Base-by-base conservation (phyloP, 768 basidiomycete species). In the Rhodotorula taiwanensis region DNA sequence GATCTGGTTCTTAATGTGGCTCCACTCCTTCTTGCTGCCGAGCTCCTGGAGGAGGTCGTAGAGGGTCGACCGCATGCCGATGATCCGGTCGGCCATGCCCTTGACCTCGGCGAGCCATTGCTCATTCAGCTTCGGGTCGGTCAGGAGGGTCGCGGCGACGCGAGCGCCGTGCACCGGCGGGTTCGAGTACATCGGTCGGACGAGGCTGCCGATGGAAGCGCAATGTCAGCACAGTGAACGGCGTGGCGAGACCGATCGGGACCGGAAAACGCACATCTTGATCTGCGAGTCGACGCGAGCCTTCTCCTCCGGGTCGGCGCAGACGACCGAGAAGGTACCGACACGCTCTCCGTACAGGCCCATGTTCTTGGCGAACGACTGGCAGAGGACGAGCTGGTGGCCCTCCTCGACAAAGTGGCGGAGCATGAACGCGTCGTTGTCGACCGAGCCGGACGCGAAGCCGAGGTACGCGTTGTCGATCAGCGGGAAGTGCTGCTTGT, bases 401-500 rank as follows among this genome's bases (percentile, higher is more conserved):
- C 94, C 93, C 77, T 95, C 81, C 28, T 84, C 80, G 65, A 97
- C 88, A 76, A 99, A 98, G 79, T 95, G 84, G 70, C 95, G 87
- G 65, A 95, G 84, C 31, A 93, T 91, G 76, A 90, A 93, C 20
- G 95, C 95, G 74, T 99, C 95, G 57, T 84, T 84, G 69, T 85
- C 76, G 69, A 89, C 91, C 27, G 65, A 66, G 55, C 93, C 93
- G 70, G 88, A 90, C 23, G 92, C 93, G 76, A 97, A 98, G 23
- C 93, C 93, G 77, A 95, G 93, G 80, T 99, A 99, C 39, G 95
- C 94, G 92, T 97, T 97, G 78, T 99, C 95, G 76, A 98, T 97
- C 84, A 97, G 91, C 55, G 94, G 88, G 84, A 97, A 94, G 71
- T 94, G 83, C 68, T 84, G 83, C 80, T 73, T 73, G 57, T 68